A percentile compares a stretch with the other conserved stretches of the same genome.
Conservation (phyloP, 495 filamentous ascomycete species). For the Penicillium silybi region DNA sequence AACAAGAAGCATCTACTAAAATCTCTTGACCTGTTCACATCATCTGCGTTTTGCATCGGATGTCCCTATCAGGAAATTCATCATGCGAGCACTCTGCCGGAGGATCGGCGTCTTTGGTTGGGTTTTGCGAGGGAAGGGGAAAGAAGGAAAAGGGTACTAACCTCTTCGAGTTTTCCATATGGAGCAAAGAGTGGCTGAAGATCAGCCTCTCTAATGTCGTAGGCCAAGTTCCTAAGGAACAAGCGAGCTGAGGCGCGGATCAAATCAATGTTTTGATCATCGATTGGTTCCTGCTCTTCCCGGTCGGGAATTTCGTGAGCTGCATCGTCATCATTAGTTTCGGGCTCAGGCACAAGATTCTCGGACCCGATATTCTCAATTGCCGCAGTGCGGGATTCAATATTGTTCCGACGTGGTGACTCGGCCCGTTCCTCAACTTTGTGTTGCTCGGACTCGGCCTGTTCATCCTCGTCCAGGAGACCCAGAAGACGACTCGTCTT, state of each 20-base stretch:
- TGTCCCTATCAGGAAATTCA: constrained; percentile 99
- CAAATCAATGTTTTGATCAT: constrained; percentile 39
- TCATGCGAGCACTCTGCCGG: constrained; percentile 55
- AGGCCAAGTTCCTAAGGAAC: constrained; percentile 87
- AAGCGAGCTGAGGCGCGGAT: constrained; percentile 57
- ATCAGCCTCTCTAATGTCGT: constrained; percentile 73
- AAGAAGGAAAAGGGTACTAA: constrained; percentile 45
- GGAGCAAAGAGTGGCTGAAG: constrained; percentile 63
- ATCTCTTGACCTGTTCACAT: constrained; percentile 62
- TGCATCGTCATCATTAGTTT: constrained; percentile 16
- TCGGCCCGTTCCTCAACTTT: constrained; percentile 14
- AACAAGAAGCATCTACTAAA: constrained; percentile 76
- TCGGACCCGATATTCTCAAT: constrained; percentile 20
- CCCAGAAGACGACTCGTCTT: constrained; percentile 88
- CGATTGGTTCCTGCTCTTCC: constrained; percentile 1
- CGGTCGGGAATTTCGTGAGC: constrained; percentile 19
- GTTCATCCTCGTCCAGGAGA: constrained; percentile 66
- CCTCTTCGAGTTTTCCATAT: constrained; percentile 81
- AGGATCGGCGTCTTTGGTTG: background rate
- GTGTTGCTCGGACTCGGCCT: constrained; percentile 30
- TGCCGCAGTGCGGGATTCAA: constrained; percentile 23
- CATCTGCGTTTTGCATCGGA: constrained; percentile 73
- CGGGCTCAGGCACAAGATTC: constrained; percentile 1
- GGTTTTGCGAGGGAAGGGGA: constrained; percentile 6
- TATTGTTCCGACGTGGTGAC: constrained; percentile 5